A percentile compares a stretch with the other conserved stretches of the same genome.
Evolutionary conservation across 495 filamentous ascomycete species (phyloP).

Genomic region (Aspergillus saccharolyticus): DNA sequence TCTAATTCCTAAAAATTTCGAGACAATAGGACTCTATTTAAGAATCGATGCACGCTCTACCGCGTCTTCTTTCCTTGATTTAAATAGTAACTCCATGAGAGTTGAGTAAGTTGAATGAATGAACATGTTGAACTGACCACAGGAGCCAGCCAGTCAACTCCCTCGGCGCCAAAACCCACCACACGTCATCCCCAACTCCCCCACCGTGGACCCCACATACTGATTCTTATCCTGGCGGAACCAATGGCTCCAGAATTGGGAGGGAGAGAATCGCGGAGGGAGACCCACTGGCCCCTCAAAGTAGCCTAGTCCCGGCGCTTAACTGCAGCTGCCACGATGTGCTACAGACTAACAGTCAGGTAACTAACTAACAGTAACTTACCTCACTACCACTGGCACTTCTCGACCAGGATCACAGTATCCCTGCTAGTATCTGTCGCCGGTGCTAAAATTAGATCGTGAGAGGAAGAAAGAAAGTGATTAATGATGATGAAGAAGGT

Average conservation of each 20-base stretch:
- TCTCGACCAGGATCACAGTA: not conserved
- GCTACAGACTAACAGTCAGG: too few species aligned
- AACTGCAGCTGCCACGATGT: slow-evolving; percentile 21
- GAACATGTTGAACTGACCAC: not conserved
- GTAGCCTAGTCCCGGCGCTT: slow-evolving; percentile 21
- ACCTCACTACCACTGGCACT: too few species aligned
- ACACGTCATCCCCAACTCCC: slow-evolving; percentile 8
- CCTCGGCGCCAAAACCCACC: slow-evolving; percentile 6
- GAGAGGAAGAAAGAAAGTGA: too few species aligned
- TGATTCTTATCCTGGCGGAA: slow-evolving; percentile 3
- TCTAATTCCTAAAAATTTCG: too few species aligned
- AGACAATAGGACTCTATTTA: too few species aligned
- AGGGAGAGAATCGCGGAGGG: slow-evolving; percentile 6
- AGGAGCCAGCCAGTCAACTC: not conserved
- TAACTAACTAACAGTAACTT: too few species aligned
- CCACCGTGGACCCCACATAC: not conserved
- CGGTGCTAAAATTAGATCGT: too few species aligned
- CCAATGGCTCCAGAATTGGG: slow-evolving; percentile 2
- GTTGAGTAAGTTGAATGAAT: too few species aligned
- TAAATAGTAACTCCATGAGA: too few species aligned
- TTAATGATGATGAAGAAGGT: too few species aligned
- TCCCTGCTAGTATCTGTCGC: not conserved
- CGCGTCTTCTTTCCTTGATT: not conserved
- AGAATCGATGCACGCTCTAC: not conserved
- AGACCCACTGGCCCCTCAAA: not conserved